phyloP scores from a whole-genome alignment of 352 stramenopile species.

The Globisporangium abappressorium region DNA sequence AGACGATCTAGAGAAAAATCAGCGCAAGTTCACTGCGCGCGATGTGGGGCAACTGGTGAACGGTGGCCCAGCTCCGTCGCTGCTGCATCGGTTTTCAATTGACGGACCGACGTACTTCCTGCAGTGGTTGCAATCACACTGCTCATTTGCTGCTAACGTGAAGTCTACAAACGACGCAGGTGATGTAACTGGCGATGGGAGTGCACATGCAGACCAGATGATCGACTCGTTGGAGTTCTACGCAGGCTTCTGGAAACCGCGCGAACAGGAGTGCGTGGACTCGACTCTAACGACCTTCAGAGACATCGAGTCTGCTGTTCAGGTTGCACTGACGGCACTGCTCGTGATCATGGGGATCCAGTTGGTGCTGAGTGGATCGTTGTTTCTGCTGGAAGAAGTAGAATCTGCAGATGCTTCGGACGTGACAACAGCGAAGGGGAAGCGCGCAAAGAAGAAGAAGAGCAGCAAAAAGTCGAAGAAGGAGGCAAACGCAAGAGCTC shows the following conservation, averaged over 20 bases:
- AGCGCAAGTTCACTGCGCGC: conserved; percentile 19
- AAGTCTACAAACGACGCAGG: not conserved
- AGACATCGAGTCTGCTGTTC: not conserved
- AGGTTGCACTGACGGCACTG: conserved; percentile 3
- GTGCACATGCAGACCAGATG: not conserved
- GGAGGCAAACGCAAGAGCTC: not conserved
- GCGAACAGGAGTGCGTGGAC: conserved; percentile 13
- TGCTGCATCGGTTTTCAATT: conserved; percentile 49
- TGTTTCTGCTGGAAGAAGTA: conserved; percentile 8
- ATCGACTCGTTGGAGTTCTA: conserved; percentile 38
- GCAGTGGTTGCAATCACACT: conserved; percentile 32
- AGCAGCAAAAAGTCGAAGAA: not conserved
- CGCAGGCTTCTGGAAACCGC: conserved; percentile 20
- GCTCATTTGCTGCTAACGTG: not conserved
- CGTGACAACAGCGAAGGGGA: not conserved
- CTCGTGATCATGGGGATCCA: conserved; percentile 8
- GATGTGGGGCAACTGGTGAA: conserved; percentile 35
- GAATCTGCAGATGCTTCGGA: conserved; percentile 1
- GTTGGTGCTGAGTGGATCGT: conserved; percentile 5
- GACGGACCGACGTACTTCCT: conserved; percentile 48
- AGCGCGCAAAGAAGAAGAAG: not conserved
- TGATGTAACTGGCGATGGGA: not conserved
- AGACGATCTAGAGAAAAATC: conserved; percentile 4
- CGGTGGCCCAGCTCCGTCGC: conserved; percentile 30
- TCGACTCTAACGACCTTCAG: conserved; percentile 1